Evolutionary conservation across 2,329 filamentous ascomycete genomes (phyloP), one percentile per base, ranked within the genome.

Genomic region (Macrophomina pseudophaseolina): DNA sequence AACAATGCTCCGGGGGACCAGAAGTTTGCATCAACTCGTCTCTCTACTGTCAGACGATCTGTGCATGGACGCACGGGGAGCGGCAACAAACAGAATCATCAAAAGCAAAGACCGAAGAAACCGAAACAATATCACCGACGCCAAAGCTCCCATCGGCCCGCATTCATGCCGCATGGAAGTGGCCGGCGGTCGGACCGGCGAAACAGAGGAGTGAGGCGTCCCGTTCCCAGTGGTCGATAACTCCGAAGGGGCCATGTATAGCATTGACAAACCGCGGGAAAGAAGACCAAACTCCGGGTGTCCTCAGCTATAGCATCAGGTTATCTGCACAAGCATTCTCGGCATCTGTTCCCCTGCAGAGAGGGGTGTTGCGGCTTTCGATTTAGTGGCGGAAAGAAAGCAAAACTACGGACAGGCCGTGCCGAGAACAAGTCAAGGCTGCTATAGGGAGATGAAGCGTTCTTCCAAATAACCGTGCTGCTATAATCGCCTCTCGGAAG

Each of bases 221-320:
- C 52, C 52, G 35, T 54, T 8, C 14, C 52, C 52, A 33, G n/a
- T 11, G 23, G 23, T 54, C 30, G 52, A 18, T 54, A 54, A 38
- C 52, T 35, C 52, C 52, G 52, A 54, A 14, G 18, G 11, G 52
- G 35, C 52, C 52, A 54, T 54, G 52, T 38, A 54, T 54, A 54
- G 52, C 52, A 33, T 23, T 38, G 35, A 38, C 35, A 12, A 38
- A 18, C 23, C 23, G 28, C n/a, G 7, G 5, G 52, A 18, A 33
- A 38, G 38, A 38, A 23, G n/a, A 16, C 8, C 32, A 38, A 54
- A 54, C 33, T 54, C 48, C 18, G 28, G 12, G 4, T 3, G 30
- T 30, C 30, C 14, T 40, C 35, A 38, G 8, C 52, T 32, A n/a
- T 51, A 54, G 30, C 52, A 6, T 28, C 52, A 16, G 4, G 8